Evolutionary conservation across 2,329 filamentous ascomycete species (phyloP), one percentile per base, ranked within the genome.

Genomic region (Colletotrichum sp.): DNA sequence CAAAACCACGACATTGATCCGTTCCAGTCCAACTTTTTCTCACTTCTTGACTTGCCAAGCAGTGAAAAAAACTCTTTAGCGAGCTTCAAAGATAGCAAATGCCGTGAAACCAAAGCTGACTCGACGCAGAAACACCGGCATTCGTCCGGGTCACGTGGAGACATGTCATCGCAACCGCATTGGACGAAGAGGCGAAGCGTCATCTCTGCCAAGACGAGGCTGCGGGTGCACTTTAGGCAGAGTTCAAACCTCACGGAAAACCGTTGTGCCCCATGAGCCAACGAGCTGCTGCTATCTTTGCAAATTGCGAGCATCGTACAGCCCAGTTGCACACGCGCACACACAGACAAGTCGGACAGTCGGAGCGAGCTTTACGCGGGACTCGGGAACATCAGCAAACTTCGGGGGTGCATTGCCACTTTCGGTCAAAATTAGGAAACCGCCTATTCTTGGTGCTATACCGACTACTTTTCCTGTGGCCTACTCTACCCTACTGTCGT

Each of bases 71-170:
- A 60, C 2, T 30, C 30, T 71, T 21, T 10, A 21, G 39, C 30
- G 26, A 39, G 1, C 4, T n/a, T 7, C 26, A 24, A 26, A 15
- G n/a, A 6, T 13, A 49, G 59, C 13, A 32, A 26, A 34, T 30
- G 28, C 12, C 13, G 28, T 73, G 64, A 76, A 68, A 76, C 73
- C 24, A 28, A 28, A 32, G 21, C 70, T 76, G 73, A 73, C 70
- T 73, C 64, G 64, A n/a, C 57, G 6, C 10, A 59, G 26, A 72
- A 65, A 68, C 64, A 60, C 4, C 26, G 44, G 44, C 15, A 30
- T 6, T 65, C 10, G 12, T 60, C 64, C 59, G 64, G 72, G 64
- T 76, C 64, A 68, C 64, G 69, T 73, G 70, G 28, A 30, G 32
- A 18, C 12, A 13, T 21, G 49, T 36, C 21, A 26, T 66, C 32